Evolutionary conservation across 306 rosid species (phyloP).

Genomic region (Potentilla sterilis): DNA sequence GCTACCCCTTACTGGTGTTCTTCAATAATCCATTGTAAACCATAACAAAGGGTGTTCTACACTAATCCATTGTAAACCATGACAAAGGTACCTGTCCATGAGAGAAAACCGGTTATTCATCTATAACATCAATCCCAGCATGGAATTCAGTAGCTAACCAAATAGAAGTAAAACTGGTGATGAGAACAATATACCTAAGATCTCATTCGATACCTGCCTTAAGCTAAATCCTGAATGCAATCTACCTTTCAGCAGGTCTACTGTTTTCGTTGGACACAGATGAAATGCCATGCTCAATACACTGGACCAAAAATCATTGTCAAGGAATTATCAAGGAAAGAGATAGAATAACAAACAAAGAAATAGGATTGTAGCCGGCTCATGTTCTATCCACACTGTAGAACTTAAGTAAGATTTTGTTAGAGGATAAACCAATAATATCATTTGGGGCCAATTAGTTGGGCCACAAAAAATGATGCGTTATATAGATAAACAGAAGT

Average conservation of each 20-base stretch:
- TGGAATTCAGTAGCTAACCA: not conserved
- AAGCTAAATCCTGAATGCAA: constrained; percentile 1
- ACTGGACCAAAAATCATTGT: constrained; percentile 21
- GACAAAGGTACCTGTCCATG: not conserved
- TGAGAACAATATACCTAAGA: not conserved
- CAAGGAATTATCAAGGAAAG: not conserved
- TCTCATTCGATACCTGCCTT: constrained; percentile 10
- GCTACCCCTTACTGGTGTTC: not conserved
- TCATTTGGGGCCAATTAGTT: not conserved
- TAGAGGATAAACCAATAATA: not conserved
- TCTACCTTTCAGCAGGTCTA: constrained; percentile 17
- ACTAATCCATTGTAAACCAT: not conserved
- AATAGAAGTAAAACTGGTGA: not conserved
- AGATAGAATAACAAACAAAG: not conserved
- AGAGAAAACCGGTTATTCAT: not conserved
- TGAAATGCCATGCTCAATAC: constrained; percentile 48
- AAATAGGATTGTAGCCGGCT: not conserved
- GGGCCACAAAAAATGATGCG: constrained; percentile 2
- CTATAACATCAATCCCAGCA: not conserved
- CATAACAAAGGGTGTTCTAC: too few relatives aligned
- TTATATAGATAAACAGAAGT: not conserved
- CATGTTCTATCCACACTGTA: not conserved
- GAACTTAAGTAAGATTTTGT: not conserved
- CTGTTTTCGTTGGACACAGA: constrained; percentile 20
- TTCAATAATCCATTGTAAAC: not conserved